A percentile compares a stretch with the other conserved stretches of the same genome.
These are phyloP conservation scores for Hemileia vastatrix DNA, from an alignment of 1,284 basidiomycete species.

Conservation along the genomic window DNA sequence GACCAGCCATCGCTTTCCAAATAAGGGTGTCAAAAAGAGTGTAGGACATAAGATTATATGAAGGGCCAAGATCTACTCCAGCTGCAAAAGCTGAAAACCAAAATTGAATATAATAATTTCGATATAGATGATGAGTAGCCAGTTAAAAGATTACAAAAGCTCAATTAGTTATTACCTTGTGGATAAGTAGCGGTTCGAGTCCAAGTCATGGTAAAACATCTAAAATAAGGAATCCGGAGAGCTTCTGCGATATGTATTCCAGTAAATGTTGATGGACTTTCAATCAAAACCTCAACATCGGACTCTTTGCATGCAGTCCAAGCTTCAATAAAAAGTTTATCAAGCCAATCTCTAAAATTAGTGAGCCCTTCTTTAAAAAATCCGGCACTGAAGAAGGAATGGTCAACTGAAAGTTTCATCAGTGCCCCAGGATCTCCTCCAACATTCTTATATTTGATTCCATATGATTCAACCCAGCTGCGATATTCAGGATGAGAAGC, in stretches of 20 bases:
- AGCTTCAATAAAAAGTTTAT: constrained; percentile 82
- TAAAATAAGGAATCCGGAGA: constrained; percentile 83
- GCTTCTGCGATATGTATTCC: constrained; percentile 97
- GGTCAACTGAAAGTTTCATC: constrained; percentile 69
- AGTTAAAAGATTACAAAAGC: neutral
- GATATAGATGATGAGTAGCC: neutral
- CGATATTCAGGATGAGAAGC: constrained; percentile 90
- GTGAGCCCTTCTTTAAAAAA: constrained; percentile 81
- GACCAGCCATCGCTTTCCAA: constrained; percentile 58
- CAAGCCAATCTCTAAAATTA: constrained; percentile 84
- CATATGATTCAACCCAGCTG: constrained; percentile 80
- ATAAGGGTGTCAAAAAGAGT: constrained; percentile 82
- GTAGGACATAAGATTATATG: constrained; percentile 54
- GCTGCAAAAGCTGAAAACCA: neutral
- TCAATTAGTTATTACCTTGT: constrained; percentile 59
- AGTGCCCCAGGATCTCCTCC: constrained; percentile 95
- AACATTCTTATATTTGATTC: constrained; percentile 83
- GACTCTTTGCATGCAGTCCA: constrained; percentile 80
- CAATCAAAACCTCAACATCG: constrained; percentile 79
- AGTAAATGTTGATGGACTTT: constrained; percentile 92
- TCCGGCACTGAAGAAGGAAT: constrained; percentile 87
- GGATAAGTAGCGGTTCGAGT: constrained; percentile 77
- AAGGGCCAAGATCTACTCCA: constrained; percentile 26
- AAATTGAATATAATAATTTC: too few relatives aligned
- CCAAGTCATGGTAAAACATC: constrained; percentile 61